These are phyloP conservation scores for Hypoxylon subgilvum DNA, from an alignment of 495 filamentous ascomycete genomes.

Conservation along the genomic window DNA sequence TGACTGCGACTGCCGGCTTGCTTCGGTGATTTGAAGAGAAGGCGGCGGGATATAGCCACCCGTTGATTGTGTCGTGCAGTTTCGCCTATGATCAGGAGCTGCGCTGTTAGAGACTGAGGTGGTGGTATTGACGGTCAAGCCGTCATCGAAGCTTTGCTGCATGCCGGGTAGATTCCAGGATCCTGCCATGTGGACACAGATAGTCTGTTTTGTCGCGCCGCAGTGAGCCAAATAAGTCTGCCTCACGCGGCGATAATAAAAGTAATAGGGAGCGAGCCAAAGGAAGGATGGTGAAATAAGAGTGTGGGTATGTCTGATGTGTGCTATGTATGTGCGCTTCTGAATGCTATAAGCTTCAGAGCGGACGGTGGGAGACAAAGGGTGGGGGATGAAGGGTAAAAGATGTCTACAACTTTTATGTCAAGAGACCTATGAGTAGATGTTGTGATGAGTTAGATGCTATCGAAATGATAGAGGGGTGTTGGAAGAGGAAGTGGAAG, in stretches of 20 bases:
- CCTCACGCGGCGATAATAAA: background rate
- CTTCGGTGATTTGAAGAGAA: conserved; percentile 9
- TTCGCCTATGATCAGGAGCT: background rate
- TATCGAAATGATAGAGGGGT: too few relatives aligned
- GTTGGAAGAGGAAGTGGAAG: too few relatives aligned
- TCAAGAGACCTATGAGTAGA: too few relatives aligned
- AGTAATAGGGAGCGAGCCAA: conserved; percentile 2
- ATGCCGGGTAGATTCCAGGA: conserved; percentile 18
- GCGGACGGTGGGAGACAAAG: too few relatives aligned
- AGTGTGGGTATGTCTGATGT: background rate
- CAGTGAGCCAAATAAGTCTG: background rate
- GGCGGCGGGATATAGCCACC: conserved; percentile 23
- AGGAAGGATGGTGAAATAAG: background rate
- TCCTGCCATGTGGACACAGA: too few relatives aligned
- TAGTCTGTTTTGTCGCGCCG: too few relatives aligned
- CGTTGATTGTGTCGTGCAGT: conserved; percentile 31
- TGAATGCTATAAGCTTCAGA: background rate
- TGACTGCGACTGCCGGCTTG: conserved; percentile 13
- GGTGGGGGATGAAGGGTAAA: background rate
- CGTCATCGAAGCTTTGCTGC: conserved; percentile 15
- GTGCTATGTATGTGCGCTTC: background rate
- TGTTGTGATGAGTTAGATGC: too few relatives aligned
- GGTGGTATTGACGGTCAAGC: conserved; percentile 24
- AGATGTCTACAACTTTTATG: too few relatives aligned
- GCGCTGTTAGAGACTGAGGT: conserved; percentile 1